Evolutionary conservation across 169 alveolate genomes (phyloP).

Genomic region (Cardiosporidium cionae): DNA sequence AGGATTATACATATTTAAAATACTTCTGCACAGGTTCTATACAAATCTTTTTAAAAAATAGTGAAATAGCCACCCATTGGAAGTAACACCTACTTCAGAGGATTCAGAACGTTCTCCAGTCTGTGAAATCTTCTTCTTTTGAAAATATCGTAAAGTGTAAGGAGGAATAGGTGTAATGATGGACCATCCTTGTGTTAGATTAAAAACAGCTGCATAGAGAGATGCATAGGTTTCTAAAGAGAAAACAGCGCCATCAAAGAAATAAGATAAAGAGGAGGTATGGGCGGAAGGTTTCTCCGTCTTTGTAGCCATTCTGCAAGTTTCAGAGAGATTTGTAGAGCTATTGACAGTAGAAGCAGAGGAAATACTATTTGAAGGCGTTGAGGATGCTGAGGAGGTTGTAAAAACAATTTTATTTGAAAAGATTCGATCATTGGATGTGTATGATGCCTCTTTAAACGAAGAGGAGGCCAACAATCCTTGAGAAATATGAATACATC

Average conservation of each 20-base stretch:
- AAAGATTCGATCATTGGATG: too few relatives aligned
- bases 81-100: not conserved
- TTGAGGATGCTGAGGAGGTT: too few relatives aligned
- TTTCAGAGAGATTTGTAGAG: too few relatives aligned
- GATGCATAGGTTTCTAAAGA: conserved; percentile 6
- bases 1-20: not conserved
- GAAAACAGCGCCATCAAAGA: conserved; percentile 30
- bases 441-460: too few relatives aligned
- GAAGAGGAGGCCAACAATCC: too few relatives aligned
- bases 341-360: too few relatives aligned
- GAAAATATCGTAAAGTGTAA: conserved; percentile 25
- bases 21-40: not conserved
- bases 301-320: too few relatives aligned
- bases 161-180: conserved; percentile 14
- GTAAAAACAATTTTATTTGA: too few relatives aligned
- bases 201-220: not conserved
- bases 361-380: too few relatives aligned
- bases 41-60: not conserved
- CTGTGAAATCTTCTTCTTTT: conserved; percentile 2
- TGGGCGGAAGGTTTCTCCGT: too few relatives aligned
- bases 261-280: too few relatives aligned
- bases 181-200: conserved; percentile 13
- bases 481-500: too few relatives aligned
- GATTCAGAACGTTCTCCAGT: not conserved
- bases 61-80: not conserved